Base-by-base conservation (phyloP, 768 basidiomycete species). In the Tricholoma furcatifolium region DNA sequence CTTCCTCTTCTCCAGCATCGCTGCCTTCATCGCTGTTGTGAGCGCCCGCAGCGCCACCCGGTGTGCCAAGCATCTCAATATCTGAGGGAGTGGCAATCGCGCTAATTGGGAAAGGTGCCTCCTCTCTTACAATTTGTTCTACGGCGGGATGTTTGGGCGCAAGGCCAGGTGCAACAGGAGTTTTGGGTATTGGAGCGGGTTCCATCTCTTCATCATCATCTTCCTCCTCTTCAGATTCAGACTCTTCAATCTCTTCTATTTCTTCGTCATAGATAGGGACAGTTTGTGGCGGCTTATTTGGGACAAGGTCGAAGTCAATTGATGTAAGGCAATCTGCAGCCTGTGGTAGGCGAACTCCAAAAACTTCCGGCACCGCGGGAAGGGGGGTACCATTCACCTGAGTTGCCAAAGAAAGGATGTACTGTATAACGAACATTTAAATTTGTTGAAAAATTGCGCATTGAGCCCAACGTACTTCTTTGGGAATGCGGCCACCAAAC, bases 281-380 rank as follows among this genome's bases (percentile, higher is more conserved):
- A 18, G 79, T 85, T 9, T 89, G 88, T 3, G 91, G 89, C 1
- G 91, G 88, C 66, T 86, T 85, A 68, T 89, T 92, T 10, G 92
- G 90, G 4, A 93, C 76, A 55, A 93, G 79, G 63, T 93, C 88
- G 72, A 93, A 93, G 75, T 93, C 87, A 58, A 93, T 82, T 18
- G 85, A 74, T 14, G 88, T 87, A 42, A 93, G 78, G 52, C 88
- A 85, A 10, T 93, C 88, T 8, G 82, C 74, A 15, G 73, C 48
- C 11, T 80, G 79, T 1, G 91, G 91, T n/a, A 93, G 71, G 17
- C 91, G 84, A 45, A 93, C 84, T 32, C 91, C 91, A 68, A 92
- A 93, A 2, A 91, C 86, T 68, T 93, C 91, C 6, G 88, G 88
- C n/a, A 93, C 89, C 1, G 88, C 68, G 27, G 91, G 92, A 17